Conservation (phyloP, 169 alveolate genomes). For the Plasmodium reichenowi region DNA sequence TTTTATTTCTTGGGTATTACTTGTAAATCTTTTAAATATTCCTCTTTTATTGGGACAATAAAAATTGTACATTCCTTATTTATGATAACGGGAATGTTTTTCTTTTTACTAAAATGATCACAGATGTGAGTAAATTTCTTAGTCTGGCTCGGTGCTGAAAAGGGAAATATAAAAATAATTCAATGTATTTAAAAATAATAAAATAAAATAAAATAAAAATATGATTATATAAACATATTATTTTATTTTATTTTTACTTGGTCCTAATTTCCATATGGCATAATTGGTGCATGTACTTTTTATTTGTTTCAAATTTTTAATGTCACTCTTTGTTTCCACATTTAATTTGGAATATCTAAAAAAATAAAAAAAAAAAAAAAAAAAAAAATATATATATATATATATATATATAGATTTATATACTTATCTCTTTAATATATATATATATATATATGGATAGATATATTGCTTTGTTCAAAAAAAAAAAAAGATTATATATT, state of each 20-base stretch:
- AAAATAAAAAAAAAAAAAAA: neutral
- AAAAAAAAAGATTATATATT: neutral
- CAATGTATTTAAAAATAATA: neutral
- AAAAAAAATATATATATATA: neutral
- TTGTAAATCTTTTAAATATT: constrained; percentile 36
- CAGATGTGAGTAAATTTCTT: constrained; percentile 52
- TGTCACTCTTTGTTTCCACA: constrained; percentile 65
- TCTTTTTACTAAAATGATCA: constrained; percentile 57
- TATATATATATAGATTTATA: neutral
- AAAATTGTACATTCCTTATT: constrained; percentile 17
- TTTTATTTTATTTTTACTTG: constrained; percentile 7
- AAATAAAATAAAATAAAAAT: neutral
- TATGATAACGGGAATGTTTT: constrained; percentile 47
- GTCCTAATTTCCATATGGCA: constrained; percentile 52
- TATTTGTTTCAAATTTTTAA: constrained; percentile 34
- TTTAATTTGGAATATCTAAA: constrained; percentile 41
- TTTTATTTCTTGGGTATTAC: constrained; percentile 8
- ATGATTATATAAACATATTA: neutral
- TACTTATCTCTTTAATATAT: too few species aligned
- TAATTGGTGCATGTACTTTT: constrained; percentile 21
- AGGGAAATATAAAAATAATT: neutral
- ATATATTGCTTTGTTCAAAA: neutral
- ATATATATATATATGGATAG: neutral
- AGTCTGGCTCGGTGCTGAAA: constrained; percentile 22
- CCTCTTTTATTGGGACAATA: constrained; percentile 57